phyloP scores from a whole-genome alignment of 1,284 basidiomycete genomes.

The Meira miltonrushii region DNA sequence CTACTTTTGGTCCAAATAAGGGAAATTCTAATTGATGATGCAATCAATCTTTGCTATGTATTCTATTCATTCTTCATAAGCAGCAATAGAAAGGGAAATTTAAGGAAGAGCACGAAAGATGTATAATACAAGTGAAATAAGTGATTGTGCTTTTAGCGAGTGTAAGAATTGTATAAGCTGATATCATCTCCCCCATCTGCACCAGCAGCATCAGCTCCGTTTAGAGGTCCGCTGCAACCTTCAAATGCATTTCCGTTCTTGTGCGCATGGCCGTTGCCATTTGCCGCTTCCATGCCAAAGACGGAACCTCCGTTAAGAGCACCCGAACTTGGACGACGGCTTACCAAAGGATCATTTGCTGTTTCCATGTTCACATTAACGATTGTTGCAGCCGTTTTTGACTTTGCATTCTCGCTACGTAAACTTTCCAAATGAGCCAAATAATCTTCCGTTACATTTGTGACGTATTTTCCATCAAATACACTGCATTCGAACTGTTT shows the following conservation, averaged over 20 bases:
- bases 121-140: too few relatives aligned
- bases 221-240: conserved; percentile 48
- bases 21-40: too few relatives aligned
- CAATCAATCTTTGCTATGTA: too few relatives aligned
- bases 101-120: too few relatives aligned
- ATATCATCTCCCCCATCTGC: conserved; percentile 6
- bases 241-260: conserved; percentile 17
- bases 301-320: conserved; percentile 9
- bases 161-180: conserved; percentile 40
- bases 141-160: conserved; percentile 17
- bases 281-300: background rate
- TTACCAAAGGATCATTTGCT: conserved; percentile 30
- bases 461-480: conserved; percentile 94
- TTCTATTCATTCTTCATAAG: too few relatives aligned
- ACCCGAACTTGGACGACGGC: background rate
- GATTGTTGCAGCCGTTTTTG: conserved; percentile 35
- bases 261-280: conserved; percentile 22
- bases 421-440: conserved; percentile 69
- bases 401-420: conserved; percentile 78
- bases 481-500: conserved; percentile 89
- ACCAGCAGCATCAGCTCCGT: conserved; percentile 42
- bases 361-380: conserved; percentile 16
- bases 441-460: conserved; percentile 84
- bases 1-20: too few relatives aligned
- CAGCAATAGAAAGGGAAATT: too few relatives aligned